These are phyloP conservation scores for Cercospora berteroae DNA, from an alignment of 2,329 filamentous ascomycete species.

Conservation along the genomic window DNA sequence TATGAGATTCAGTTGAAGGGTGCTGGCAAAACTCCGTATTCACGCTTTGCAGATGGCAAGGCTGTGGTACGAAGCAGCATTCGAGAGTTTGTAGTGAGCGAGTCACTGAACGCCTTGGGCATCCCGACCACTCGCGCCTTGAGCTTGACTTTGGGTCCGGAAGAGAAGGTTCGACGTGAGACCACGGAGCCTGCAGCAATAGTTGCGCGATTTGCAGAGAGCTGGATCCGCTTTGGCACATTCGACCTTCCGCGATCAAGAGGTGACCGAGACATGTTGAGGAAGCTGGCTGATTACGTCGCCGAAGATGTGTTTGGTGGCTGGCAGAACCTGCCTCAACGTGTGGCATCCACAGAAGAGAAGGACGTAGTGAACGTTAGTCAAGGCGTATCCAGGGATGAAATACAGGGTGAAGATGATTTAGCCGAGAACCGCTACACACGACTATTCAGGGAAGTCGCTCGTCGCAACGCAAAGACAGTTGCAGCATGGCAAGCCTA, in stretches of 20 bases:
- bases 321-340: conserved; percentile 76
- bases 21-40: conserved; percentile 90
- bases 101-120: conserved; percentile 77
- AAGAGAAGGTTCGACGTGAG: conserved; percentile 73
- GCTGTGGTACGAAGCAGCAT: conserved; percentile 91
- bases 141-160: conserved; percentile 72
- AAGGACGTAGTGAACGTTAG: conserved; percentile 46
- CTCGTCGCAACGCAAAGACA: conserved; percentile 77
- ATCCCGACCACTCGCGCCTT: conserved; percentile 87
- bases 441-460: conserved; percentile 82
- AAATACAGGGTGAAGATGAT: conserved; percentile 62
- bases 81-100: conserved; percentile 88
- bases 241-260: conserved; percentile 88
- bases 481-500: conserved; percentile 97
- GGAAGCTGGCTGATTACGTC: conserved; percentile 75
- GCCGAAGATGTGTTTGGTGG: conserved; percentile 84
- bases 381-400: conserved; percentile 46
- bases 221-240: conserved; percentile 89
- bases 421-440: conserved; percentile 81
- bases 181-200: conserved; percentile 85
- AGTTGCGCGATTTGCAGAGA: conserved; percentile 85
- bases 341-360: conserved; percentile 49
- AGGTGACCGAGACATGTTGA: conserved; percentile 71
- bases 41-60: conserved; percentile 91
- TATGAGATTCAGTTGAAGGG: conserved; percentile 96